Evolutionary conservation across 2,329 filamentous ascomycete species (phyloP).

Genomic region (Pseudogymnoascus sp.): DNA sequence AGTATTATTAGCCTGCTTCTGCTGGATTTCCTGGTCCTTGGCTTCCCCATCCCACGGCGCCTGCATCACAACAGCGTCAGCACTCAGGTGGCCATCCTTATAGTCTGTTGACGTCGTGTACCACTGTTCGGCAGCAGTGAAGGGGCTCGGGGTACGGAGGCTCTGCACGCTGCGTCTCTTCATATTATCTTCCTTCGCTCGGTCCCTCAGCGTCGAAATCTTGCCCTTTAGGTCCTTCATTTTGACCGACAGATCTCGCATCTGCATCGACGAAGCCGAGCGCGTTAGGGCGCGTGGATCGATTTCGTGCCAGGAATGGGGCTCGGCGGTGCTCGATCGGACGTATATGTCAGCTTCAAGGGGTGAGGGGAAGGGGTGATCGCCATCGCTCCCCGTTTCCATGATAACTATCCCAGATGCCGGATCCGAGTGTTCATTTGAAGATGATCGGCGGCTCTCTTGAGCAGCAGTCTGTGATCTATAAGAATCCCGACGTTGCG

Average conservation of each 20-base stretch:
- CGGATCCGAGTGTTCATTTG: neutral
- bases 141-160: slow-evolving; percentile 46
- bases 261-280: slow-evolving; percentile 32
- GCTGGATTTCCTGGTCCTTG: neutral
- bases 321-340: slow-evolving; percentile 19
- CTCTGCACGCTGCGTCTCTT: slow-evolving; percentile 53
- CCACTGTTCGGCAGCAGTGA: slow-evolving; percentile 29
- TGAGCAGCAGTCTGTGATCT: neutral
- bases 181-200: slow-evolving; percentile 54
- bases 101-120: slow-evolving; percentile 22
- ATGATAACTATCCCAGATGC: neutral
- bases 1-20: neutral
- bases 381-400: neutral
- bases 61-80: slow-evolving; percentile 21
- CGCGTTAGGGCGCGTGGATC: slow-evolving; percentile 18
- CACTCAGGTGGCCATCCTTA: slow-evolving; percentile 17
- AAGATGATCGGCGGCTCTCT: neutral
- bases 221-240: slow-evolving; percentile 60
- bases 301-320: slow-evolving; percentile 12
- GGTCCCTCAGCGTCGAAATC: slow-evolving; percentile 56
- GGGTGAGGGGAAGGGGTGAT: neutral
- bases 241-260: slow-evolving; percentile 54
- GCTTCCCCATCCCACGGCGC: slow-evolving; percentile 19
- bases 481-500: neutral
- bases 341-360: neutral